A percentile compares a stretch with the other conserved stretches of the same genome.
These are phyloP conservation scores for Selaginella tamariscina DNA, from an alignment of 75 land plant species.

Conservation along the genomic window DNA sequence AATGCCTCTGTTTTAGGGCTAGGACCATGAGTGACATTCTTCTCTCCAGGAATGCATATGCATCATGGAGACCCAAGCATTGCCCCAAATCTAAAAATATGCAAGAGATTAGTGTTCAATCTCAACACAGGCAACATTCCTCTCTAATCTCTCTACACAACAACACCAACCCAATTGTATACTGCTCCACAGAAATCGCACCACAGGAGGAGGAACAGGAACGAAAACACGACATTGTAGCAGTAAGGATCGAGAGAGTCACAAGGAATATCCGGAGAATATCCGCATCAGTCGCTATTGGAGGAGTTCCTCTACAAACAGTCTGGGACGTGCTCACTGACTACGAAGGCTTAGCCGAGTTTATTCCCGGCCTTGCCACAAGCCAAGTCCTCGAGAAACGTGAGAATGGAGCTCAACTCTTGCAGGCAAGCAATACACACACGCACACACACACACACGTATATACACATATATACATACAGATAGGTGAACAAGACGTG, in stretches of 20 bases:
- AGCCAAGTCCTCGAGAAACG: slow-evolving; percentile 47
- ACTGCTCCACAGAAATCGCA: too few species aligned
- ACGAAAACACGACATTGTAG: slow-evolving; percentile 14
- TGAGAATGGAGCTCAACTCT: slow-evolving; percentile 43
- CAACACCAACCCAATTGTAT: too few species aligned
- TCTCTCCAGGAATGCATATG: too few species aligned
- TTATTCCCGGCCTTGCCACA: slow-evolving; percentile 70
- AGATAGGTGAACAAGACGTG: slow-evolving; percentile 75
- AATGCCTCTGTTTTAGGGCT: too few species aligned
- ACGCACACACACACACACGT: too few species aligned
- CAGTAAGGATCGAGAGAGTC: slow-evolving; percentile 32
- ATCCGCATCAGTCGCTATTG: slow-evolving; percentile 31
- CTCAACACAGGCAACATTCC: too few species aligned
- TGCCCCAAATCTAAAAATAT: too few species aligned
- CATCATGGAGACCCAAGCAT: too few species aligned
- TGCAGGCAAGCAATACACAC: slow-evolving; percentile 74
- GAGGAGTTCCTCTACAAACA: slow-evolving; percentile 41
- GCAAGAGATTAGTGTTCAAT: too few species aligned
- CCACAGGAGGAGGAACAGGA: too few species aligned
- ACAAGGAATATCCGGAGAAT: slow-evolving; percentile 48
- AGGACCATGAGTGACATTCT: too few species aligned
- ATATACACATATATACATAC: slow-evolving; percentile 15
- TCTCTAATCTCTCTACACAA: too few species aligned
- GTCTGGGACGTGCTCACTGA: slow-evolving; percentile 72
- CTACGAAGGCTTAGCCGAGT: slow-evolving; percentile 64